Evolutionary conservation across 192 early-diverging fungal genomes (phyloP), one percentile per base, ranked within the genome.

Genomic region (Phycomyces blakesleeanus): DNA sequence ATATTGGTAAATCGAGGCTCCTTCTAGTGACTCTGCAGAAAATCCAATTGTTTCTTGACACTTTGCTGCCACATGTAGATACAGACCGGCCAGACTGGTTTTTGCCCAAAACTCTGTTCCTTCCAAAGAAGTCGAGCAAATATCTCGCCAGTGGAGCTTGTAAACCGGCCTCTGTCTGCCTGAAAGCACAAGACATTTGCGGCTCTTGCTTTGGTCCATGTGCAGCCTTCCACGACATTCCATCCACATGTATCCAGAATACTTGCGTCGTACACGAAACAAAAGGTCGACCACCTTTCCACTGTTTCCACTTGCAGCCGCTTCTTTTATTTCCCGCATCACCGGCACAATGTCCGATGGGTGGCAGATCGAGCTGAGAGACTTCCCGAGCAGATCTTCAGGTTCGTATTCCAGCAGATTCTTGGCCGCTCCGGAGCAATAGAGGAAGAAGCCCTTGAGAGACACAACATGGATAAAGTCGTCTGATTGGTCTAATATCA

Each of bases 401-500:
- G 75, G 47, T 41, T 73, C 64, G 57, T 80, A 86, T 63, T 83
- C 85, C 29, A 87, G 65, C 40, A 85, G 51, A 25, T 55, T 61
- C 37, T 57, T 55, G n/a, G 70, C 66, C 9, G 52, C 51, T 7
- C 76, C 69, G 1, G 83, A 83, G 24, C 67, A 83, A 67, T 86
- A 85, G 15, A 89, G 68, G 64, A 89, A 87, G n/a, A 82, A 61
- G 1, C 84, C 87, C 20, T 85, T 83, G 18, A 89, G 69, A 6
- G 83, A 85, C 0, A 89, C 53, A 0, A 89, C 84, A 62, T 84
- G 81, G 22, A 87, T 69, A 51, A 89, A 84, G 53, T 89, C 85
- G 1, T 20, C 24, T 4, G 59, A 51, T 55, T 81, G 72, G n/a
- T 89, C 78, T 8, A 85, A 44, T 22, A 86, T 24, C 18, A 72